A percentile compares a stretch with the other conserved stretches of the same genome.
phyloP scores from a whole-genome alignment of 305 asterid species.

The Galium porrigens region DNA sequence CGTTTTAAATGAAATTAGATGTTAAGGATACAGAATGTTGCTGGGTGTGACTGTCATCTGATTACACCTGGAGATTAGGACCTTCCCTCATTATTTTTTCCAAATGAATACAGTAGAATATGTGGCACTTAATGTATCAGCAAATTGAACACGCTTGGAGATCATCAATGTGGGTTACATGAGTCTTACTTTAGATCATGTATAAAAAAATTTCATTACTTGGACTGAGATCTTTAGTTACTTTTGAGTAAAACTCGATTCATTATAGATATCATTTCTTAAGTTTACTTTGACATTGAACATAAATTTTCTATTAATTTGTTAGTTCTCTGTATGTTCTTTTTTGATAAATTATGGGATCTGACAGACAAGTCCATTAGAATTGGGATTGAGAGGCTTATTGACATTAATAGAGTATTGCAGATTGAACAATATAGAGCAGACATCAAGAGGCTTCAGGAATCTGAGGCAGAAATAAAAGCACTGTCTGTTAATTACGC shows the following conservation, averaged over 20 bases:
- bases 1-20: background rate
- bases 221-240: background rate
- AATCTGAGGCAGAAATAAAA: conserved; percentile 87
- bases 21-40: background rate
- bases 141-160: background rate
- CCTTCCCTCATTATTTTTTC: background rate
- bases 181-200: background rate
- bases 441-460: conserved; percentile 79
- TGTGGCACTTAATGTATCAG: background rate
- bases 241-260: background rate
- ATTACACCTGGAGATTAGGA: background rate
- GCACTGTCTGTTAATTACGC: conserved; percentile 90
- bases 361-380: background rate
- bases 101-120: background rate
- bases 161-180: background rate
- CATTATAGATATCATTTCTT: background rate
- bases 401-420: background rate
- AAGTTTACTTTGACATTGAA: background rate
- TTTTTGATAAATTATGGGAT: background rate
- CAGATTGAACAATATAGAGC: conserved; percentile 57
- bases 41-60: background rate
- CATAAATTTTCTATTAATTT: background rate
- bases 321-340: background rate
- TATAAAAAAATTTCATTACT: background rate
- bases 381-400: conserved; percentile 1